Evolutionary conservation across 257 asterid genomes (phyloP).

Genomic region (Lavandula angustifolia): DNA sequence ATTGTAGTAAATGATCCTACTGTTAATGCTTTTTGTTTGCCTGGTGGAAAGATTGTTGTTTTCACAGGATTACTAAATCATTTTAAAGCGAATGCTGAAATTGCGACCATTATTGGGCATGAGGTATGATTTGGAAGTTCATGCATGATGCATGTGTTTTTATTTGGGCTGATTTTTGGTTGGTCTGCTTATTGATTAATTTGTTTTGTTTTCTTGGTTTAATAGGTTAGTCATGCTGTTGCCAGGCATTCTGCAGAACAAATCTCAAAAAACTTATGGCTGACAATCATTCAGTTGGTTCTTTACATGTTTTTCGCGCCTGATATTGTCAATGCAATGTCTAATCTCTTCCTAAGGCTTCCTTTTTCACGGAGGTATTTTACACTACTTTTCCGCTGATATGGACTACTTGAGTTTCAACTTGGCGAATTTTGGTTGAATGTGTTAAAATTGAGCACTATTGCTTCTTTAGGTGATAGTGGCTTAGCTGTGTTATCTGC

Average conservation of each 20-base stretch:
- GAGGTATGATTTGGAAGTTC: conserved; percentile 49
- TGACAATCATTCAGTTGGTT: conserved; percentile 70
- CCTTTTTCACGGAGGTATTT: conserved; percentile 88
- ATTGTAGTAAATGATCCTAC: conserved; percentile 71
- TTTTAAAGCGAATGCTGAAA: conserved; percentile 77
- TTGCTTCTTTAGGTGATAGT: conserved; percentile 14
- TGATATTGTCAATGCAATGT: conserved; percentile 81
- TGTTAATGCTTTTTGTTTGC: conserved; percentile 78
- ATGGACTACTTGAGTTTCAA: conserved; percentile 8
- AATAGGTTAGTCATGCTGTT: conserved; percentile 89
- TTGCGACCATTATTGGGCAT: conserved; percentile 86
- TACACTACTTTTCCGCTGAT: not conserved
- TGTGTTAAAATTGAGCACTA: not conserved
- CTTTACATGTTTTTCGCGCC: conserved; percentile 85
- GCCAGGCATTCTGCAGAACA: conserved; percentile 90
- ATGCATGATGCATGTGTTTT: not conserved
- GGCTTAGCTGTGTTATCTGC: conserved; percentile 8
- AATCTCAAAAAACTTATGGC: conserved; percentile 79
- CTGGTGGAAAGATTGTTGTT: conserved; percentile 98
- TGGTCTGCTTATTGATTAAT: conserved; percentile 23
- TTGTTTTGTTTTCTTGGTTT: conserved; percentile 28
- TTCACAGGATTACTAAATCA: conserved; percentile 82
- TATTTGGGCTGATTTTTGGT: not conserved
- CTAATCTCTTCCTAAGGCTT: conserved; percentile 73
- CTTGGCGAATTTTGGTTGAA: conserved; percentile 19